Conservation (phyloP, 129 eudicot genomes). For the Artemisia annua region DNA sequence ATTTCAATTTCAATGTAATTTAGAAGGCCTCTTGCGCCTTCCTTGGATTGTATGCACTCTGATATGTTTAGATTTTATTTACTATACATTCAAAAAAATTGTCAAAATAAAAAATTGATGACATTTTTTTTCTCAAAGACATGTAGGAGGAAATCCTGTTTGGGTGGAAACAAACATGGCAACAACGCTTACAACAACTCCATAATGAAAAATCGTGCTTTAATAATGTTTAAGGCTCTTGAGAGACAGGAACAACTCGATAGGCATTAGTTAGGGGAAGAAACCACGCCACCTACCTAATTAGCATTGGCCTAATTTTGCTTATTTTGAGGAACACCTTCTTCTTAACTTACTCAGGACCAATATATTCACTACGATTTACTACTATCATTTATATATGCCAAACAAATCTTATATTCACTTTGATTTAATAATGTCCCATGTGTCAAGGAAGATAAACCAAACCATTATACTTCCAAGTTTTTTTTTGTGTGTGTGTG, state of each 20-base stretch:
- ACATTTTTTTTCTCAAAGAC: constrained; percentile 23
- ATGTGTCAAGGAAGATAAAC: too few relatives aligned
- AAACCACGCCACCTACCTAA: constrained; percentile 23
- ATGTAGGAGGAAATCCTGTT: constrained; percentile 58
- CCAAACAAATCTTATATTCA: not conserved
- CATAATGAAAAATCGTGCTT: constrained; percentile 40
- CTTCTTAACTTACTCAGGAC: constrained; percentile 15
- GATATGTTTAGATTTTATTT: too few relatives aligned
- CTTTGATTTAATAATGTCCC: constrained; percentile 1
- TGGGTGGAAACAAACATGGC: constrained; percentile 51
- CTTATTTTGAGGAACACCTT: constrained; percentile 52
- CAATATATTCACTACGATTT: constrained; percentile 16
- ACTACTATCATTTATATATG: constrained; percentile 30
- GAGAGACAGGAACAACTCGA: constrained; percentile 62
- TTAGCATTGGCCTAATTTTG: constrained; percentile 27
- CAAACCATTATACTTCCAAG: too few relatives aligned
- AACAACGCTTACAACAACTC: constrained; percentile 61
- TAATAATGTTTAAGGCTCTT: constrained; percentile 21
- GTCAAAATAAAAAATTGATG: too few relatives aligned
- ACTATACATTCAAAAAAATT: too few relatives aligned
- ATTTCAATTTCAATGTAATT: too few relatives aligned
- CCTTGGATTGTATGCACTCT: too few relatives aligned
- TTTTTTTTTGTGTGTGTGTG: too few relatives aligned
- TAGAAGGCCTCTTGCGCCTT: too few relatives aligned
- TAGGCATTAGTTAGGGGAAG: constrained; percentile 40